Base-by-base conservation (phyloP, 331 rosid species). In the Malus hybrid region DNA sequence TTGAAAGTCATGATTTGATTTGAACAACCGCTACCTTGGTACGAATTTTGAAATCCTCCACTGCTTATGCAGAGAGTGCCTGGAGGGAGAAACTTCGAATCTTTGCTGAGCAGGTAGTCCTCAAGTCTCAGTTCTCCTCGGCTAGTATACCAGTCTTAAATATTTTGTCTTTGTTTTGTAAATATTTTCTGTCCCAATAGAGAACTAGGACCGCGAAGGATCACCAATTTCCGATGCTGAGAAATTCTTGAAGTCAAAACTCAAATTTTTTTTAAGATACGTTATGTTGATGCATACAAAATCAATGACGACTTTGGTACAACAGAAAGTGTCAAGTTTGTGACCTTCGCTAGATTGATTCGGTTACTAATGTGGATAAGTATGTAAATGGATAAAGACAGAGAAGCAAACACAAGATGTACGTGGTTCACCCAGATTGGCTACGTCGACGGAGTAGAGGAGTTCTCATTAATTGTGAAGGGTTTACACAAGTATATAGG, bases 21-120 rank as follows among this genome's bases (percentile, higher is more conserved):
- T 39, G 33, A 42, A 39, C 56, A 67, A 22, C 13, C 30, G 5
- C 20, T 44, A 42, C 29, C 33, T n/a, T 67, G 71, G 7, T 48
- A 15, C 58, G 14, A 58, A 44, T 28, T 46, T 26, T 67, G 33
- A 44, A 11, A 39, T 55, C 10, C 33, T 55, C 61, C 60, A 57
- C 63, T 36, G 48, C 74, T 67, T 36, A 61, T 75, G 44, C 72
- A 75, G 72, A 75, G 52, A 56, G 24, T 75, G 34, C 36, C 4
- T 65, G 72, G 72, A 75, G 69, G 65, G 48, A 75, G 53, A 65
- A 65, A 53, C 56, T 75, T 32, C 72, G 29, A 30, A 16, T 52
- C 72, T 66, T 44, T 75, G 26, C 56, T 15, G 79, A 66, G 66
- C 72, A 75, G 73, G 79, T 65, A 75, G 20, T 46, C n/a, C 71